Evolutionary conservation across 108 stramenopile species (phyloP).

Genomic region (Fragilaria radians): DNA sequence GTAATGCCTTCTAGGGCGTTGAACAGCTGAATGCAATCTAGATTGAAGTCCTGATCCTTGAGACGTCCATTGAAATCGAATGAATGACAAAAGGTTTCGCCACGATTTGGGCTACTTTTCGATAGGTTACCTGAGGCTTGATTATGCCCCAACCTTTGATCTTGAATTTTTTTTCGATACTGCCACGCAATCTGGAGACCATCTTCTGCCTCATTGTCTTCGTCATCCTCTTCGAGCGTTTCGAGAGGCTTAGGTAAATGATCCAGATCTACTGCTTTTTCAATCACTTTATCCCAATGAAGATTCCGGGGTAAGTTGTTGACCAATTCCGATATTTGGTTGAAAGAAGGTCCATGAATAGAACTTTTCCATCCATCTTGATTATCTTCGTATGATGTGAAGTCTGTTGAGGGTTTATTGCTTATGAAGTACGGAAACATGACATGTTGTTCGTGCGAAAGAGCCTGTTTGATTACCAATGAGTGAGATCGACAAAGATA

Average conservation of each 20-base stretch:
- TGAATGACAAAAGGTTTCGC: slow-evolving; percentile 67
- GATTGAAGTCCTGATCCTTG: slow-evolving; percentile 35
- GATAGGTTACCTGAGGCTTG: not conserved
- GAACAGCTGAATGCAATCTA: not conserved
- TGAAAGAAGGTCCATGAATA: too few relatives aligned
- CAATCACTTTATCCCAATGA: slow-evolving; percentile 60
- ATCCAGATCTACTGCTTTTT: slow-evolving; percentile 10
- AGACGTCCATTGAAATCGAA: slow-evolving; percentile 65
- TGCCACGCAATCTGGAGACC: slow-evolving; percentile 80
- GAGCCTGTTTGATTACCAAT: not conserved
- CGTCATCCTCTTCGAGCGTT: slow-evolving; percentile 13
- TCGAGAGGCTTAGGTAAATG: not conserved
- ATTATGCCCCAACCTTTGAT: slow-evolving; percentile 40
- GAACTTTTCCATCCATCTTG: too few relatives aligned
- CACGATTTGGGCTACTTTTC: slow-evolving; percentile 1
- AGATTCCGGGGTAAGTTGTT: slow-evolving; percentile 55
- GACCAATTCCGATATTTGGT: slow-evolving; percentile 24
- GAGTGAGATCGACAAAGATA: not conserved
- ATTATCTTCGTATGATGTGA: too few relatives aligned
- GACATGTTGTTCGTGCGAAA: slow-evolving; percentile 2
- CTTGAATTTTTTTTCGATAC: slow-evolving; percentile 71
- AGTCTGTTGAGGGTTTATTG: not conserved
- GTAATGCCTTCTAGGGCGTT: not conserved
- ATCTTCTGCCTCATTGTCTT: slow-evolving; percentile 34
- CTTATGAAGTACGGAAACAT: not conserved